Conservation (phyloP, 1,284 basidiomycete genomes). For the Phellopilus nigrolimitatus region DNA sequence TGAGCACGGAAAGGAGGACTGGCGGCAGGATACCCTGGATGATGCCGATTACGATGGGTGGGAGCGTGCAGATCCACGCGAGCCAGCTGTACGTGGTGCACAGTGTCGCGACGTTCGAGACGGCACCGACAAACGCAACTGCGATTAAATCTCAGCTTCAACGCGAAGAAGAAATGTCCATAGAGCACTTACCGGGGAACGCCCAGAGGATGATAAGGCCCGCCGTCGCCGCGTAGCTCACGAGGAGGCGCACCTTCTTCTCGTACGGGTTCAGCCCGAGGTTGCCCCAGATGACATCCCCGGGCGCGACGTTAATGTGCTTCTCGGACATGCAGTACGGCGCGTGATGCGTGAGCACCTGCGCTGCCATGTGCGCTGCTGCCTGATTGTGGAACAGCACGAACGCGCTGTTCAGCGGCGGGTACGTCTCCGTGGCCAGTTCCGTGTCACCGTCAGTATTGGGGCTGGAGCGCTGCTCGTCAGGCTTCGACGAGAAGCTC, state of each 20-base stretch:
- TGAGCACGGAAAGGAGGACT: conserved; percentile 80
- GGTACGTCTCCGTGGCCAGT: conserved; percentile 39
- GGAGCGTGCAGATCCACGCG: conserved; percentile 77
- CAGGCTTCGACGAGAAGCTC: background rate
- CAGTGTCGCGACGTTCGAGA: conserved; percentile 80
- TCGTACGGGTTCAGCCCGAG: conserved; percentile 89
- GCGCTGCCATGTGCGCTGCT: conserved; percentile 82
- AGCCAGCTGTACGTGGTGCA: conserved; percentile 68
- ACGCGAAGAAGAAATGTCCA: background rate
- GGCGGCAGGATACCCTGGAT: conserved; percentile 90
- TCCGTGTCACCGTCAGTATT: background rate
- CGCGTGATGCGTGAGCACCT: conserved; percentile 69
- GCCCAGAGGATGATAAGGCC: conserved; percentile 71
- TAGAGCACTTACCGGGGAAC: conserved; percentile 38
- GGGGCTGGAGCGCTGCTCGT: background rate
- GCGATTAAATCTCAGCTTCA: no score
- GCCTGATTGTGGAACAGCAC: conserved; percentile 93
- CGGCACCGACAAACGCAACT: conserved; percentile 80
- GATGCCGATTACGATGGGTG: conserved; percentile 67
- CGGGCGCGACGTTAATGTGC: conserved; percentile 73
- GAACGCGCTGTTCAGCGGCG: conserved; percentile 81
- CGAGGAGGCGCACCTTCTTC: conserved; percentile 54
- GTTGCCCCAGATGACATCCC: conserved; percentile 91
- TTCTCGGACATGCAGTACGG: conserved; percentile 72
- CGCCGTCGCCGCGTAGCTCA: conserved; percentile 59